Evolutionary conservation across 148 eudicot genomes (phyloP).

Genomic region (Rhododendron williamsianum): DNA sequence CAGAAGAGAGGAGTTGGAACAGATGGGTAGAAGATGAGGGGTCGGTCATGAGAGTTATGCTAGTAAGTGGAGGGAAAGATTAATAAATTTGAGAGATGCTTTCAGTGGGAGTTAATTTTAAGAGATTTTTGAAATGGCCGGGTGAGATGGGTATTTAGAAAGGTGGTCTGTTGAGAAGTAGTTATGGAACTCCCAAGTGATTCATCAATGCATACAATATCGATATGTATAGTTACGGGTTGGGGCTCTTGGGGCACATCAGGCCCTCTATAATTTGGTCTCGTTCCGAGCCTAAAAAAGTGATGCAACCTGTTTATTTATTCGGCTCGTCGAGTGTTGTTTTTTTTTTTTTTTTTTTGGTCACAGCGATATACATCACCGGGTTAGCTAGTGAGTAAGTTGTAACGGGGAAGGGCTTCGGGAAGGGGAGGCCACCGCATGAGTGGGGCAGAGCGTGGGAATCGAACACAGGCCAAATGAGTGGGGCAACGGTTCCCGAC

Average conservation of each 20-base stretch:
- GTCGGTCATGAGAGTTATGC: constrained; percentile 7
- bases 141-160: neutral
- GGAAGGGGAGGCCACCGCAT: too few relatives aligned
- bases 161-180: constrained; percentile 21
- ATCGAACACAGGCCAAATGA: too few relatives aligned
- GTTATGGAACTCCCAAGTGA: constrained; percentile 17
- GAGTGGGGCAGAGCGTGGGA: too few relatives aligned
- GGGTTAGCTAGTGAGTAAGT: too few relatives aligned
- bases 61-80: neutral
- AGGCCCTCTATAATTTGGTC: neutral
- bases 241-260: neutral
- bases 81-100: neutral
- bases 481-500: too few relatives aligned
- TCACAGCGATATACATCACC: too few relatives aligned
- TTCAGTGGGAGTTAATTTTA: neutral
- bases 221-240: too few relatives aligned
- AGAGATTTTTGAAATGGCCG: neutral
- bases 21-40: neutral
- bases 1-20: neutral
- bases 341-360: neutral
- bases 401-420: too few relatives aligned
- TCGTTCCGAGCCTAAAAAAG: neutral
- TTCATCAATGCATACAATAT: too few relatives aligned
- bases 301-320: neutral
- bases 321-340: neutral